Base-by-base conservation (phyloP, 1,284 basidiomycete genomes). In the Cryptococcus sp. region DNA sequence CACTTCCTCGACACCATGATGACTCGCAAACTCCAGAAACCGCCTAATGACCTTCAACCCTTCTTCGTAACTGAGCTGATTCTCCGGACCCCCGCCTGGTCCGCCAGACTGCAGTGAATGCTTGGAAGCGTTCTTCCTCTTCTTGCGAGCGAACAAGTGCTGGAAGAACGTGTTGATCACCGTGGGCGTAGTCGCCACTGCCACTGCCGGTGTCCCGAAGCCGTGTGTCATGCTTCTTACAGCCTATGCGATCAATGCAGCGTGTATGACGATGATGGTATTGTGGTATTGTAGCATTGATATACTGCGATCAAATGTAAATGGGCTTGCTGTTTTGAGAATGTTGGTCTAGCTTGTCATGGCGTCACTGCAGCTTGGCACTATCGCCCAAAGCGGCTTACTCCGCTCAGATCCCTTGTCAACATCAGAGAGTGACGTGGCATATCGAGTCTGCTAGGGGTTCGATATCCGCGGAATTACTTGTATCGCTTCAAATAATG, bases 1-100 rank as follows among this genome's bases (percentile, higher is more conserved):
- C 17, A 80, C 71, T 50, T 80, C 78, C 53, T 78, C 78, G 10
- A 81, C 73, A 27, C 72, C 71, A 62, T 75, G 71, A 45, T 66
- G 63, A 39, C 69, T 73, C 10, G 74, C 70, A 61, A 71, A 75
- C 11, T 76, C 71, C 23, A 78, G 60, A 46, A 78, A 78, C 15
- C 69, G 51, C 50, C 68, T 68, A 20, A 77, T 69, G 31, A 77
- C 66, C 47, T 74, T 68, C 35, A 78, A 57, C 3, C 76, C 76
- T 56, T 77, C 75, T 25, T 78, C 75, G 53, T 78, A 78, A 35
- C 66, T 72, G 46, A 78, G 58, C 53, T 78, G 66, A 48, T 73
- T 66, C 50, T 72, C 73, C 1, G 76, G 75, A 39, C 69, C 68
- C n/a, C 65, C 69, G 1, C 70, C 71, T 44, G 71, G 69, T 27